These are phyloP conservation scores for Gryganskiella cystojenkinii DNA, from an alignment of 192 early-diverging fungal species.

Conservation along the genomic window DNA sequence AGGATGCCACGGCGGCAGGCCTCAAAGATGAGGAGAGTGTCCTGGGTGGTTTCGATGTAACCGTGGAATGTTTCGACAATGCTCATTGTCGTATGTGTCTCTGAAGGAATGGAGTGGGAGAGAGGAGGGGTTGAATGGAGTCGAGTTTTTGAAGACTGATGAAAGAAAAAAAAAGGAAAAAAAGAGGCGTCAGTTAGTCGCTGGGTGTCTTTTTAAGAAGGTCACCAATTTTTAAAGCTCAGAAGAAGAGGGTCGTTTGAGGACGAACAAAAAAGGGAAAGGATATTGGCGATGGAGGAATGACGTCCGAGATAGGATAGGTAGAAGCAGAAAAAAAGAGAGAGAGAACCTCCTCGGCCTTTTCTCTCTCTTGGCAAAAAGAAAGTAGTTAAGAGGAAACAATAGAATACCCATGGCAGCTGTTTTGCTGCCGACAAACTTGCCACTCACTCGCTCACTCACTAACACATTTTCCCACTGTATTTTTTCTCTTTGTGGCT, in stretches of 20 bases:
- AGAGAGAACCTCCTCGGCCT: too few species aligned
- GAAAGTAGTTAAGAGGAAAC: too few species aligned
- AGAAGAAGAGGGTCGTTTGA: too few species aligned
- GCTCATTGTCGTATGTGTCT: slow-evolving; percentile 40
- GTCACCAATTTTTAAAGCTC: too few species aligned
- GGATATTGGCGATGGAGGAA: background rate
- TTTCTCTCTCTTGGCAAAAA: too few species aligned
- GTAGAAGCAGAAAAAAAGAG: background rate
- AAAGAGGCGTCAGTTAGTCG: too few species aligned
- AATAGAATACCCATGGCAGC: too few species aligned
- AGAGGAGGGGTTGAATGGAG: slow-evolving; percentile 10
- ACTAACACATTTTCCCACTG: too few species aligned
- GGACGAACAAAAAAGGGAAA: background rate
- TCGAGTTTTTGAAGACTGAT: slow-evolving; percentile 1
- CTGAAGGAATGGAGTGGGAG: background rate
- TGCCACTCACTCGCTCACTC: too few species aligned
- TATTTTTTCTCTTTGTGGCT: too few species aligned
- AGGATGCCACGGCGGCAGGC: slow-evolving; percentile 76
- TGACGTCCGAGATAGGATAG: background rate
- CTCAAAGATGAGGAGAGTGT: slow-evolving; percentile 83
- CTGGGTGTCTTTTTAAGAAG: background rate
- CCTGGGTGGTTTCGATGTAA: slow-evolving; percentile 79
- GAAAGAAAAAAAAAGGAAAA: background rate
- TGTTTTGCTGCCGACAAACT: too few species aligned
- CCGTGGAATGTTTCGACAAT: slow-evolving; percentile 71